These are phyloP conservation scores for Fusarium tupiense DNA, from an alignment of 2,329 filamentous ascomycete genomes.

Conservation along the genomic window DNA sequence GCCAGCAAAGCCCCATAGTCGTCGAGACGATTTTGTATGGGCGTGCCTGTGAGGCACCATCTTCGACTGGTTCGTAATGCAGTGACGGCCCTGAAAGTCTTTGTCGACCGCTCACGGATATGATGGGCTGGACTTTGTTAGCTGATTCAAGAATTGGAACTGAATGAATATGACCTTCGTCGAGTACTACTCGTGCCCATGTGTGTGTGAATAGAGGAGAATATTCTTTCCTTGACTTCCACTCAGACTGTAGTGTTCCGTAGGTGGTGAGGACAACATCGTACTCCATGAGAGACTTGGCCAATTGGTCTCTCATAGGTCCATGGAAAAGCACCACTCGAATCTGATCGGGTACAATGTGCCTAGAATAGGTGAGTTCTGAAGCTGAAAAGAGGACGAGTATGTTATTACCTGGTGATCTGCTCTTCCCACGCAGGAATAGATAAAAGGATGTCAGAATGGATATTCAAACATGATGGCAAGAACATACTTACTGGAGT, in stretches of 20 bases:
- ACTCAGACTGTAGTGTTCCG: not conserved
- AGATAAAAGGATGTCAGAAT: accelerated
- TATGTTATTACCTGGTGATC: not conserved
- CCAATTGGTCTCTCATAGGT: not conserved
- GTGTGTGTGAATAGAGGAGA: not conserved
- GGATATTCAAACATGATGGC: accelerated
- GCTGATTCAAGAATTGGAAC: accelerated
- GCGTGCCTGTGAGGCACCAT: not conserved
- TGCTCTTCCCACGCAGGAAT: not conserved
- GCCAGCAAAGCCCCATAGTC: not conserved
- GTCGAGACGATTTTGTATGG: not conserved
- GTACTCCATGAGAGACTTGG: not conserved
- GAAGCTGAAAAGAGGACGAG: accelerated
- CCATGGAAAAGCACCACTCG: not conserved
- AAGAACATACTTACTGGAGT: not conserved
- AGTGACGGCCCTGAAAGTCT: not conserved
- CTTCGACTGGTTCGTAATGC: not conserved
- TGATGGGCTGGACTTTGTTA: not conserved
- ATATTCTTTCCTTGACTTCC: not conserved
- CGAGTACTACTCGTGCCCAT: not conserved
- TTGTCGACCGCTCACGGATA: not conserved
- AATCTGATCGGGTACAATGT: not conserved
- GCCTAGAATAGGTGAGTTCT: not conserved
- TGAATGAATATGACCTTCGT: not conserved
- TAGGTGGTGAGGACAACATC: not conserved